These are phyloP conservation scores for Leccinum disarticulatum DNA, from an alignment of 768 basidiomycete species.

Conservation along the genomic window DNA sequence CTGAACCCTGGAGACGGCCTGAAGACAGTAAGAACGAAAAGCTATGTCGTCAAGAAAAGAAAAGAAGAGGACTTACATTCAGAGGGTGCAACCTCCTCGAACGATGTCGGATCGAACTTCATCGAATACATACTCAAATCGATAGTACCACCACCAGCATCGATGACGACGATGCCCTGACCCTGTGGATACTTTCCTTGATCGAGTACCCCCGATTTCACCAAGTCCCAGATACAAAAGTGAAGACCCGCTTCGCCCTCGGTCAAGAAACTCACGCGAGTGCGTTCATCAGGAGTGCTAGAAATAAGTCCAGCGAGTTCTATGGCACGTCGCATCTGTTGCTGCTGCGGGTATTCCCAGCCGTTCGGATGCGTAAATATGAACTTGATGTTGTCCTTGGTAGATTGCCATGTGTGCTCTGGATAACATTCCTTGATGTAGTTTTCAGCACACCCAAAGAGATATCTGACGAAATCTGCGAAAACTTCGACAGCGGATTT, in stretches of 20 bases:
- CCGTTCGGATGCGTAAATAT: constrained; percentile 62
- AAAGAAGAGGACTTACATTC: constrained; percentile 24
- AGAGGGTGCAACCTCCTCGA: constrained; percentile 36
- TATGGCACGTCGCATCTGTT: constrained; percentile 50
- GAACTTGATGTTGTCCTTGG: constrained; percentile 44
- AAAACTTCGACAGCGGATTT: constrained; percentile 41
- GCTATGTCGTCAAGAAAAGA: not conserved
- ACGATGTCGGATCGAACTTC: constrained; percentile 22
- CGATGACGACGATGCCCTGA: constrained; percentile 42
- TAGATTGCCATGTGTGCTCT: constrained; percentile 42
- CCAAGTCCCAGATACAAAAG: constrained; percentile 46
- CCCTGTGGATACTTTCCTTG: constrained; percentile 17
- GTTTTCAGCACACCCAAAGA: constrained; percentile 40
- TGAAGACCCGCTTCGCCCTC: constrained; percentile 63
- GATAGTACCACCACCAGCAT: constrained; percentile 46
- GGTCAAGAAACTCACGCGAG: constrained; percentile 51
- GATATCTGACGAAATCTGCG: constrained; percentile 44
- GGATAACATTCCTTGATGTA: constrained; percentile 47
- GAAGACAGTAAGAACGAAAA: not conserved
- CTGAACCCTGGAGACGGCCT: constrained; percentile 42
- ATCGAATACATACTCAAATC: constrained; percentile 44
- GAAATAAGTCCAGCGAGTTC: constrained; percentile 49
- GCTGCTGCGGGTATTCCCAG: constrained; percentile 59
- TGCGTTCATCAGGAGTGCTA: constrained; percentile 34
- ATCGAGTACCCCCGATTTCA: constrained; percentile 10